Base-by-base conservation (phyloP, 148 eudicot species). In the Rhododendron griersonianum region DNA sequence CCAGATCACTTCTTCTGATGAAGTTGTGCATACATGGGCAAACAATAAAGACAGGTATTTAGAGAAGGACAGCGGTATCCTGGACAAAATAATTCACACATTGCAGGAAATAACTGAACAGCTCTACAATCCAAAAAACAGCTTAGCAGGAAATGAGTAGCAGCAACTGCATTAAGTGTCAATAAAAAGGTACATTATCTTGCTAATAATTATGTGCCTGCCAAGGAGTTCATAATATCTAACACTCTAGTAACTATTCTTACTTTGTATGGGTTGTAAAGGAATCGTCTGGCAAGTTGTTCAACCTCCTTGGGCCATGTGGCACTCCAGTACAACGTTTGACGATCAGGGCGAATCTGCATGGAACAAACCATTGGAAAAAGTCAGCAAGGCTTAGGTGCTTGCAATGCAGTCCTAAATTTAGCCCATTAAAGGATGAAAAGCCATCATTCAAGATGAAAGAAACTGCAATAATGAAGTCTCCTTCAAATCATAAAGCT, bases 271-370 rank as follows among this genome's bases (percentile, higher is more conserved):
- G 99, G 93, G 80, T 94, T 94, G 87, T 90, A 91, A n/a, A 95
- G 93, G 80, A 91, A 93, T 59, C 90, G 88, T 81, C 94, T 91
- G 67, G 99, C 99, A 85, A 96, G 95, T 83, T 91, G 96, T 86
- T 95, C 98, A 90, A 96, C 99, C 90, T 96, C 99, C 93, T 96
- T 96, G 37, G 99, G 99, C 99, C 99, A 96, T 71, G 98, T 96
- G 78, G 99, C 98, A 92, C 98, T 96, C 98, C 98, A 96, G 78
- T 91, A 91, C 84, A 96, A 89, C 11, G 99, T 95, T 90, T 96
- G 99, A 88, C 98, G 97, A 88, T 95, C 98, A 65, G 99, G 98
- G 44, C 98, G 98, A 81, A 96, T 96, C 99, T 96, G 93, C 87
- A 90, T 41, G 33, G 16, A 55, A 35, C 83, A 65, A 85, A 84